Conservation (phyloP, 1,284 basidiomycete species). For the Moniliella sp. region DNA sequence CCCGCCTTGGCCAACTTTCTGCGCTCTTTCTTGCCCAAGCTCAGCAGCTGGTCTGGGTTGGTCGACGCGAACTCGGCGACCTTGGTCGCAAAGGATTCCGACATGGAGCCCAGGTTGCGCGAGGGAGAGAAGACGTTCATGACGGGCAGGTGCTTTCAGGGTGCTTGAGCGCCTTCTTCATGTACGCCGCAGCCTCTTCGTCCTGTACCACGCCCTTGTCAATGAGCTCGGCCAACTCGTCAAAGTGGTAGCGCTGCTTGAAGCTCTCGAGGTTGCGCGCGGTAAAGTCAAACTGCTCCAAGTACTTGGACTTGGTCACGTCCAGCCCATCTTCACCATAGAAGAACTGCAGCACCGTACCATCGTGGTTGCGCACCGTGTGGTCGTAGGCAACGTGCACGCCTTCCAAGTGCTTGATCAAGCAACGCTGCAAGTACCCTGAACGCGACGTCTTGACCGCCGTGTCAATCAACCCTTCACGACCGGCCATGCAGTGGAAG, state of each 20-base stretch:
- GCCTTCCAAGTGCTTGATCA: constrained; percentile 95
- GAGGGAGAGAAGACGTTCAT: constrained; percentile 59
- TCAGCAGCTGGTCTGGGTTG: constrained; percentile 56
- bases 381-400: constrained; percentile 91
- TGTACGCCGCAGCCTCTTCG: constrained; percentile 49
- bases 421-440: constrained; percentile 87
- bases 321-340: constrained; percentile 94
- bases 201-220: constrained; percentile 43
- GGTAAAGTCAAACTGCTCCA: constrained; percentile 73
- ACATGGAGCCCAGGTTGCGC: constrained; percentile 66
- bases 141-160: constrained; percentile 51
- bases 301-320: constrained; percentile 52
- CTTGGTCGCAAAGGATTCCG: constrained; percentile 68
- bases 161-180: constrained; percentile 73
- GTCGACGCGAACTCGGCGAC: constrained; percentile 58
- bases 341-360: constrained; percentile 78
- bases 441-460: constrained; percentile 97
- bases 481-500: constrained; percentile 99
- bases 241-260: constrained; percentile 47
- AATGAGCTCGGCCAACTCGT: constrained; percentile 38
- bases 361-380: constrained; percentile 84
- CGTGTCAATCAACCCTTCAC: constrained; percentile 95
- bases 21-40: constrained; percentile 36
- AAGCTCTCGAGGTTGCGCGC: constrained; percentile 66
- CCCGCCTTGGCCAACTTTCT: constrained; percentile 37